Evolutionary conservation across 1,139 yeast genomes (phyloP), one percentile per base, ranked within the genome.

Genomic region (Spathaspora jeffriesii): DNA sequence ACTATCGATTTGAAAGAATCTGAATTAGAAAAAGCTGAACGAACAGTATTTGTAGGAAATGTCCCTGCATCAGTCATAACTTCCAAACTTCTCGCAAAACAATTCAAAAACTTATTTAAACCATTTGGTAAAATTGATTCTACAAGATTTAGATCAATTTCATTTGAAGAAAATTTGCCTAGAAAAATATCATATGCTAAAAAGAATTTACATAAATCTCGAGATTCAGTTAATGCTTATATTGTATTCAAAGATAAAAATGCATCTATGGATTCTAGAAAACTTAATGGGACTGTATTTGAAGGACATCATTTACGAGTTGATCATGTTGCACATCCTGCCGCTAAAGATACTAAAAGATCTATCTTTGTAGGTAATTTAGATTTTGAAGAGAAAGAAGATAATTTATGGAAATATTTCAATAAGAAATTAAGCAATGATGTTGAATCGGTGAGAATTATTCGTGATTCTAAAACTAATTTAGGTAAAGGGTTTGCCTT

Each of bases 401-500:
- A 93, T 64, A 78, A 82, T 30, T 73, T 93, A 45, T 95, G 97
- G 96, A 78, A 74, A 50, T 90, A 87, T 64, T 95, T 95, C 68
- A 78, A 76, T 55, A 56, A 64, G 3, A 68, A 73, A 18, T 76
- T 85, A 55, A 91, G 90, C 42, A 80, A 80, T 39, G 80, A 73
- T 48, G 85, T 95, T 46, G 97, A 91, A 64, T 85, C 89, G 53
- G 97, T 92, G 22, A 81, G 99, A 63, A 78, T 95, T 46, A 81
- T 95, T 31, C 83, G 99, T 62, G 99, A 95, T 64, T 71, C 96
- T 17, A 89, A 89, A 68, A 93, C 98, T 25, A 93, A 95, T 60
- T 75, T 93, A 53, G 99, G 99, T 56, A 95, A 93, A 69, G 99
- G 99, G 4, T 92, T 95, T 71, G 99, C 97, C 5, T 88, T 91